Base-by-base conservation (phyloP, 495 filamentous ascomycete species). In the Antarctomyces pellizariae region DNA sequence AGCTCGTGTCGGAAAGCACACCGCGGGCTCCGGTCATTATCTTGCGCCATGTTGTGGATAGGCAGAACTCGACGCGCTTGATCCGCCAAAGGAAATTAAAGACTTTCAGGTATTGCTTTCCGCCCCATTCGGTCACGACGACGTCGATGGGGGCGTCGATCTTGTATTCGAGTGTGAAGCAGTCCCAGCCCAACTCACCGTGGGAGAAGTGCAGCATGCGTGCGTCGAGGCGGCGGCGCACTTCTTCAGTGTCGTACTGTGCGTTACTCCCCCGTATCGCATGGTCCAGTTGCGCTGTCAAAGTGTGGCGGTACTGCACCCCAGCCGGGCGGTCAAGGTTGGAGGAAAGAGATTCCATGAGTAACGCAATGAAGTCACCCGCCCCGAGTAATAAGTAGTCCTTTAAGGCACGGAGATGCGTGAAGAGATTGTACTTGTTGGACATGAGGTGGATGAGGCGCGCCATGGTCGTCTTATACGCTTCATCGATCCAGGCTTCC, bases 71-170 rank as follows among this genome's bases (percentile, higher is more conserved):
- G 26, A 99, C 84, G 24, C 89, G 72, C 48, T 99, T 99, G 38
- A 95, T 70, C 29, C 89, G 76, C 89, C 89, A 99, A 3, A 99
- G 67, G 48, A 99, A 92, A 46, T 99, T 99, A 67, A 99, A 99
- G 15, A 95, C 76, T 41, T 93, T 93, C 34, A 99, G 71, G 46
- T 99, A 99, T 43, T 95, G 83, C 2, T 78, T 77, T 29, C 76
- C 84, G 18, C 75, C 80, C 65, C 77, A 90, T 1, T 83, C 76
- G 1, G 84, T 93, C 7, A 99, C 83, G 28, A 99, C 80, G 28
- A 95, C 86, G 42, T 99, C 89, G 13, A 95, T 78, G 0, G 89
- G 89, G 5, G 86, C 78, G 43, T 93, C 86, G 32, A 95, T 82
- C 48, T 91, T 92, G 53, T 99, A 99, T 45, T 99, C 89, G 16